Evolutionary conservation across 2,329 filamentous ascomycete species (phyloP).

Genomic region (Fusarium clavum): DNA sequence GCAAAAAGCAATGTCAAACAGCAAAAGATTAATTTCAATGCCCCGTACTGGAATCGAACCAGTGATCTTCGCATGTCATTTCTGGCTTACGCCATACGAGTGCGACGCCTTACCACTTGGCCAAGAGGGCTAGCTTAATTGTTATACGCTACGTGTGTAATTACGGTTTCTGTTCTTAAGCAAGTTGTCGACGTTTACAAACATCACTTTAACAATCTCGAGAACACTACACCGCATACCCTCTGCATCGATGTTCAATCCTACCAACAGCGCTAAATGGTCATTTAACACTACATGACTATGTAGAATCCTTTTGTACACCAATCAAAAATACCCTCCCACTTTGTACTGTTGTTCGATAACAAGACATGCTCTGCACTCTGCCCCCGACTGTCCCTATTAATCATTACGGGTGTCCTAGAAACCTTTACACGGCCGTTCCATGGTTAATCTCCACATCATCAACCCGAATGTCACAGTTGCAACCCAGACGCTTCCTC

Average conservation of each 20-base stretch:
- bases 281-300: background rate
- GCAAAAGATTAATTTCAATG: slow-evolving; percentile 3
- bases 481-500: slow-evolving; percentile 68
- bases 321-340: background rate
- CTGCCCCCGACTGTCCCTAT: background rate
- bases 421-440: slow-evolving; percentile 20
- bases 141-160: background rate
- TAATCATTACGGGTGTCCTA: background rate
- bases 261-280: background rate
- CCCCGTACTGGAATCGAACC: slow-evolving; percentile 44
- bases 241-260: background rate
- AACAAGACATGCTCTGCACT: background rate
- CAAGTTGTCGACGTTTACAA: rapidly evolving
- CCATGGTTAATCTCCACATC: slow-evolving; percentile 20
- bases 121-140: slow-evolving; percentile 38
- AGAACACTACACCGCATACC: background rate
- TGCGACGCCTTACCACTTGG: slow-evolving; percentile 47
- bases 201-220: background rate
- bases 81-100: slow-evolving; percentile 32
- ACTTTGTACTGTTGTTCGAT: background rate
- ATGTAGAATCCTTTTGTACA: background rate
- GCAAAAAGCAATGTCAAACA: rapidly evolving
- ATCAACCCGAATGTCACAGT: slow-evolving; percentile 59
- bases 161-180: rapidly evolving
- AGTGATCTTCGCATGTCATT: slow-evolving; percentile 41